Evolutionary conservation across 2,329 filamentous ascomycete species (phyloP), one percentile per base, ranked within the genome.

Genomic region (Aspergillus pseudoviridinutans): DNA sequence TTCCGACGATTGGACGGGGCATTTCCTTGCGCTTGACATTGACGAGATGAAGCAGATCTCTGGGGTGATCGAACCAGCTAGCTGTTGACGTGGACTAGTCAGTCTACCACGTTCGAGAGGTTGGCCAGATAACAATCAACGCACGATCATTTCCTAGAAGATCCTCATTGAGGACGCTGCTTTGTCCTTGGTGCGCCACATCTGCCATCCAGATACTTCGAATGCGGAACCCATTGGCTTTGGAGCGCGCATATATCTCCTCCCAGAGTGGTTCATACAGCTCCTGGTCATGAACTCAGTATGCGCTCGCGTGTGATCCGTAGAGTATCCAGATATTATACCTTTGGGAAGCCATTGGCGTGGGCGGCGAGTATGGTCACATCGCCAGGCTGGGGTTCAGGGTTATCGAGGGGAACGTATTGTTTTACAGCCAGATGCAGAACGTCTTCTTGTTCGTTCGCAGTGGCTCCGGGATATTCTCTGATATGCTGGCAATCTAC

Each of bases 261-360:
- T 93, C 90, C 89, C 92, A 97, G 0, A 97, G 78, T 0, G 93
- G 90, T 68, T 97, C 92, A 70, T 97, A 97, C 2, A 97, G 76
- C 79, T 97, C 93, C 89, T 92, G 41, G 29, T 17, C 5, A 57
- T 66, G 38, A 64, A 57, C 7, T 29, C 25, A 41, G 25, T 20
- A 42, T 32, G 20, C 17, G n/a, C 24, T 35, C 17, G n/a, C 32
- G 8, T 24, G 20, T 17, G 42, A 28, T 49, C 24, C 3, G 22
- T 6, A 28, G n/a, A 20, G 0, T 32, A n/a, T 29, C 24, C 27
- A 12, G 28, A 14, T 59, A 54, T 72, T 59, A 54, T 72, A 90
- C 90, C 82, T 97, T 97, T 10, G 91, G 89, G 64, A 97, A 96
- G 10, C 88, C 93, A 77, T 97, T 97, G 51, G 91, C 93, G 76